Conservation (phyloP, 2,329 filamentous ascomycete genomes). For the Sporothrix dimorphospora region DNA sequence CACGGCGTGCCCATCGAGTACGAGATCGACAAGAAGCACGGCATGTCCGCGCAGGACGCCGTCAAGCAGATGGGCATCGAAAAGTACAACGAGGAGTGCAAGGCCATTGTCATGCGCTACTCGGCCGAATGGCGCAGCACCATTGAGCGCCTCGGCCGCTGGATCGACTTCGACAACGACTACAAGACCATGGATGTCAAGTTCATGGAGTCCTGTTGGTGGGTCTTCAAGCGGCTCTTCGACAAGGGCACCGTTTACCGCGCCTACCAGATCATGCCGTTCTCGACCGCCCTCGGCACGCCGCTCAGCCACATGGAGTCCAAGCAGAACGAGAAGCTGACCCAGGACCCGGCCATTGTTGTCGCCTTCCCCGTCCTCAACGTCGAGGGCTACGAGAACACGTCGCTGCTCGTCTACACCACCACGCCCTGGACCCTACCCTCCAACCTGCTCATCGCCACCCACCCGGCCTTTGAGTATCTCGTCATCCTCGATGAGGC, state of each 20-base stretch:
- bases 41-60: slow-evolving; percentile 80
- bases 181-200: slow-evolving; percentile 97
- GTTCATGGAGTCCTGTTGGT: slow-evolving; percentile 97
- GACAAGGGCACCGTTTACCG: slow-evolving; percentile 90
- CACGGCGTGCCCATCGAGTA: slow-evolving; percentile 95
- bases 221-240: slow-evolving; percentile 92
- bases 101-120: slow-evolving; percentile 91
- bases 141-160: slow-evolving; percentile 85
- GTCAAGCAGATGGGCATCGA: slow-evolving; percentile 85
- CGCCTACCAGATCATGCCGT: slow-evolving; percentile 91
- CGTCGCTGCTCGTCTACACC: slow-evolving; percentile 82
- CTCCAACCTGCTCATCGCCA: slow-evolving; percentile 73
- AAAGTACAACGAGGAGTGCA: slow-evolving; percentile 90
- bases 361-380: slow-evolving; percentile 83
- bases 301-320: slow-evolving; percentile 93
- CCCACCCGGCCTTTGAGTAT: slow-evolving; percentile 78
- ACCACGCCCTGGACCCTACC: slow-evolving; percentile 82
- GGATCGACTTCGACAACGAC: slow-evolving; percentile 98
- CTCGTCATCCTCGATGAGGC: slow-evolving; percentile 82
- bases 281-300: slow-evolving; percentile 87
- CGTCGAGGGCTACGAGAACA: slow-evolving; percentile 76
- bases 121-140: slow-evolving; percentile 84
- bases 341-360: slow-evolving; percentile 87
- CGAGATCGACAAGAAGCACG: slow-evolving; percentile 95
- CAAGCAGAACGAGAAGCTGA: slow-evolving; percentile 92